phyloP scores from a whole-genome alignment of 2,329 filamentous ascomycete genomes.

The Nectriaceae sp. region DNA sequence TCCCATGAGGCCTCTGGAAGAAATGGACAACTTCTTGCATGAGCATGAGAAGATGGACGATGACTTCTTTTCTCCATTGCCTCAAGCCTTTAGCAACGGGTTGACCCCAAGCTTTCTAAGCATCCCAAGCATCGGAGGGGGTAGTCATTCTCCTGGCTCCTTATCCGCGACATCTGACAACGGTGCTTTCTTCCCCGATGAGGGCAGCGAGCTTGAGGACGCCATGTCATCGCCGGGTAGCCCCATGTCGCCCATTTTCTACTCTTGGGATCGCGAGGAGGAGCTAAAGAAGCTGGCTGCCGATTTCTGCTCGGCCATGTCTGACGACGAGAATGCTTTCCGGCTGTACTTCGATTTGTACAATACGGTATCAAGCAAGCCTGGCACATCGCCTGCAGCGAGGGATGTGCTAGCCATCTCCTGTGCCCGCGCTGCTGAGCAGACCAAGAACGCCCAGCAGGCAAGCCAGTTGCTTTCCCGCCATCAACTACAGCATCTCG shows the following conservation, averaged over 20 bases:
- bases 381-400: conserved; percentile 3
- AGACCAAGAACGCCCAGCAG: conserved; percentile 13
- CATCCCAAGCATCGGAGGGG: neutral
- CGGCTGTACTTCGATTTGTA: conserved; percentile 20
- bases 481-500: neutral
- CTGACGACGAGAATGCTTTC: conserved; percentile 26
- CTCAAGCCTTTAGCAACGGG: neutral
- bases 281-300: conserved; percentile 25
- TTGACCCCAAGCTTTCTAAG: neutral
- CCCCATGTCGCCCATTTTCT: neutral
- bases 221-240: neutral
- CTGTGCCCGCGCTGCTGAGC: conserved; percentile 21
- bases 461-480: conserved; percentile 15
- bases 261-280: conserved; percentile 14
- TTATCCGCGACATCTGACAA: conserved; percentile 1
- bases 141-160: neutral
- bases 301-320: conserved; percentile 28
- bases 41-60: neutral
- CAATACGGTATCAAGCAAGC: conserved; percentile 1
- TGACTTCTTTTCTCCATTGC: neutral
- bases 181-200: conserved; percentile 1
- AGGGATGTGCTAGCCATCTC: conserved; percentile 18
- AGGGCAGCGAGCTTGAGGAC: conserved; percentile 7
- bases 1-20: conserved; percentile 1
- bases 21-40: conserved; percentile 4